Evolutionary conservation across 140 eudicot genomes (phyloP), one percentile per base, ranked within the genome.

Genomic region (Bidens hawaiensis): DNA sequence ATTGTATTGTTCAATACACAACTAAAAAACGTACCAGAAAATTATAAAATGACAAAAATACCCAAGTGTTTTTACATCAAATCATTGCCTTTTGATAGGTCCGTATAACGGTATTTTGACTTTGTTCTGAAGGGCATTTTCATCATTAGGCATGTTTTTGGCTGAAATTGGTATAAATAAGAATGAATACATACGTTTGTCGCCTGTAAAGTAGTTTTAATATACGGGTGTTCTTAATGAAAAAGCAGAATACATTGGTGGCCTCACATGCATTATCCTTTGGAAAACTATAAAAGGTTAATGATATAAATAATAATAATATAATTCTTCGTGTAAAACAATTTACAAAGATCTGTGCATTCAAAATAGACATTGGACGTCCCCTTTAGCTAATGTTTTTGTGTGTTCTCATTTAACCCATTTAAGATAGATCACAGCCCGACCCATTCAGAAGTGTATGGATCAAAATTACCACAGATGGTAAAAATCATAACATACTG

Each of bases 401-500:
- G 42, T 0, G 45, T 28, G 45, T 48, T 30, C 42, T 17, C 15
- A 30, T 26, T 46, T 45, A 46, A 63, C 14, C n/a, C 45, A 1
- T 64, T 13, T 28, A 26, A 43, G 7, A 45, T 63, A 25, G 10
- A 64, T 27, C 69, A 27, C 45, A 22, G 15, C 40, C 38, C 50
- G 10, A 14, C 63, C 42, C 36, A 4, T 54, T 42, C 0, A 1
- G 38, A 55, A 12, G 13, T 22, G 27, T n/a, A 25, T 15, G 51
- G 43, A 21, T 10, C 22, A 12, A 54, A 15, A 51, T 53, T 53
- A 28, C 26, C 61, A 18, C 21, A 10, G 50, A 4, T 15, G 23
- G 46, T 43, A 24, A 63, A 68, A 71, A 53, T 13, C 59, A 64
- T 55, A 30, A 42, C 72, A 60, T 52, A 71, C 24, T 26, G 60